Evolutionary conservation across 163 green algal species (phyloP).

Genomic region (Scenedesmus sp.): DNA sequence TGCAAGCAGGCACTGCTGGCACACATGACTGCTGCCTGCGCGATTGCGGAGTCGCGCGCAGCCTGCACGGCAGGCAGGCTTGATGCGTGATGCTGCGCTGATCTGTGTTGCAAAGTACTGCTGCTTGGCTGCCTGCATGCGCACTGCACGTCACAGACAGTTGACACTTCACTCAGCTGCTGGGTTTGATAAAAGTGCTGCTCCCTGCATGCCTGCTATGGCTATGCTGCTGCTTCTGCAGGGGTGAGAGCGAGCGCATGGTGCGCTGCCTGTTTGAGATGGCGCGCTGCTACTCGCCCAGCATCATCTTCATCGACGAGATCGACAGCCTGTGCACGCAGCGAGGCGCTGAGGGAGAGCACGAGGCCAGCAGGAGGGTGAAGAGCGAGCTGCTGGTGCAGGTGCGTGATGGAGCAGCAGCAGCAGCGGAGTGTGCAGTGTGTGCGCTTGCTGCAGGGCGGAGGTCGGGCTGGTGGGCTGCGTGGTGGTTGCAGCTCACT

Average conservation of each 20-base stretch:
- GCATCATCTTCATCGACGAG: conserved; percentile 89
- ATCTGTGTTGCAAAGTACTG: too few relatives aligned
- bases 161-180: too few relatives aligned
- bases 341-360: conserved; percentile 79
- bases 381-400: conserved; percentile 96
- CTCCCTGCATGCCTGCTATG: too few relatives aligned
- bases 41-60: too few relatives aligned
- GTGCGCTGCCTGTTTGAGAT: conserved; percentile 92
- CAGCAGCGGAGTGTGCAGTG: not conserved
- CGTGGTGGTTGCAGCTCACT: too few relatives aligned
- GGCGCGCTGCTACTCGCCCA: conserved; percentile 75
- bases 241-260: conserved; percentile 95
- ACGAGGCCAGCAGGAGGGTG: conserved; percentile 89
- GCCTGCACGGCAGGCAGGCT: too few relatives aligned
- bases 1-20: too few relatives aligned
- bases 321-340: conserved; percentile 81
- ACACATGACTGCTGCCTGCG: too few relatives aligned
- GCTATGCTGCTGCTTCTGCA: not conserved
- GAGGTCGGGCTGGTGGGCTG: not conserved
- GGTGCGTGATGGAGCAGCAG: conserved; percentile 50
- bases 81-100: too few relatives aligned
- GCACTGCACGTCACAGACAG: too few relatives aligned
- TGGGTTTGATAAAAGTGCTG: too few relatives aligned
- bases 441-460: not conserved
- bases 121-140: too few relatives aligned